These are phyloP conservation scores for Bauhinia variegata DNA, from an alignment of 306 rosid genomes.

Conservation along the genomic window DNA sequence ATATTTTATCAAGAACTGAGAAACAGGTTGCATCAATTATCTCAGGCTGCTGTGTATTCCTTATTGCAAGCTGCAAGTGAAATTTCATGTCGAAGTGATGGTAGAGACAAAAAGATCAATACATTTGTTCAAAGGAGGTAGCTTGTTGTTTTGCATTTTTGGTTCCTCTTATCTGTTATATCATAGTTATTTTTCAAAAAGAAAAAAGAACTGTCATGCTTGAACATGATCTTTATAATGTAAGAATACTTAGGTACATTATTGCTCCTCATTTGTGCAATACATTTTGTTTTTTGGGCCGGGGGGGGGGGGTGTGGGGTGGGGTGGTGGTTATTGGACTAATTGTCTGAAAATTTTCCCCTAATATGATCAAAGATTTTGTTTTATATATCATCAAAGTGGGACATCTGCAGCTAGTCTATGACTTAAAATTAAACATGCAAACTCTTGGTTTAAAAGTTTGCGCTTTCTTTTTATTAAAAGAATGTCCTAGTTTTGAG, in stretches of 20 bases:
- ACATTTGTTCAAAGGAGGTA: slow-evolving; percentile 88
- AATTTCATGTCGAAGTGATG: slow-evolving; percentile 73
- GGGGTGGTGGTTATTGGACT: slow-evolving; percentile 10
- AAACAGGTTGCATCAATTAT: slow-evolving; percentile 40
- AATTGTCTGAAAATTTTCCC: slow-evolving; percentile 10
- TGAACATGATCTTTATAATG: slow-evolving; percentile 5
- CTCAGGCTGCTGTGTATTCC: slow-evolving; percentile 87
- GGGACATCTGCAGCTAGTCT: slow-evolving; percentile 7
- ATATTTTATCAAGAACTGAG: slow-evolving; percentile 37
- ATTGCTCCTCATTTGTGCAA: background rate
- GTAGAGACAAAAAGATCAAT: slow-evolving; percentile 72
- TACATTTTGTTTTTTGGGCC: background rate
- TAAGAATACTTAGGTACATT: background rate
- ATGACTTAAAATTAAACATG: slow-evolving; percentile 4
- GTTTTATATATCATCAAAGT: background rate
- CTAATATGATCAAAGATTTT: slow-evolving; percentile 14
- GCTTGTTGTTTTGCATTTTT: slow-evolving; percentile 30
- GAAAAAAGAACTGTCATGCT: slow-evolving; percentile 27
- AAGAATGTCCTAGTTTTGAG: slow-evolving; percentile 20
- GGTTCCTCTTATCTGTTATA: slow-evolving; percentile 26
- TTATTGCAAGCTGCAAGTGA: slow-evolving; percentile 90
- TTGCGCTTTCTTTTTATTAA: background rate
- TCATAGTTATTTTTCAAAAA: slow-evolving; percentile 24
- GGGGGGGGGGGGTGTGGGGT: too few species aligned
- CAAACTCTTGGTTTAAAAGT: slow-evolving; percentile 16